phyloP scores from a whole-genome alignment of 2,329 filamentous ascomycete genomes.

The Alternaria sp. region DNA sequence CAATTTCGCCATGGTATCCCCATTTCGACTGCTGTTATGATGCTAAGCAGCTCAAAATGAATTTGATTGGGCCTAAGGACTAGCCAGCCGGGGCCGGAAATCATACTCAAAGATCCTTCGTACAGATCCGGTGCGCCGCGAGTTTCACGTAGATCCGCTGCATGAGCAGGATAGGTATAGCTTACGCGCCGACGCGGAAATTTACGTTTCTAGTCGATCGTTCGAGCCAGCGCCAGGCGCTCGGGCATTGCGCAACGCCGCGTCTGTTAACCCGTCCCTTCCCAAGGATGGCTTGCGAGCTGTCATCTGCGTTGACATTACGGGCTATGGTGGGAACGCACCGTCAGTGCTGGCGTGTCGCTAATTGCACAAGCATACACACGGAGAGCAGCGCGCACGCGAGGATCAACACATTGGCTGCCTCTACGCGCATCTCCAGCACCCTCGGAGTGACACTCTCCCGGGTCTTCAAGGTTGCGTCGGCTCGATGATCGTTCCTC shows the following conservation, averaged over 20 bases:
- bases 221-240: slow-evolving; percentile 47
- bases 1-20: slow-evolving; percentile 20
- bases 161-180: slow-evolving; percentile 41
- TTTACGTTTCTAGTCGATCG: slow-evolving; percentile 46
- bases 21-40: slow-evolving; percentile 18
- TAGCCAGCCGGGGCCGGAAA: slow-evolving; percentile 34
- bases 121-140: slow-evolving; percentile 44
- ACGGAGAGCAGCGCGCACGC: slow-evolving; percentile 30
- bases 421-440: slow-evolving; percentile 26
- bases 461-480: slow-evolving; percentile 26
- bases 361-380: slow-evolving; percentile 22
- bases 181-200: slow-evolving; percentile 44
- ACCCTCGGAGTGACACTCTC: slow-evolving; percentile 34
- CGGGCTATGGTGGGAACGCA: slow-evolving; percentile 27
- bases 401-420: slow-evolving; percentile 27
- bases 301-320: slow-evolving; percentile 25
- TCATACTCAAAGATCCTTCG: slow-evolving; percentile 43
- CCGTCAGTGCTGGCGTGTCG: slow-evolving; percentile 27
- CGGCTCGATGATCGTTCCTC: slow-evolving; percentile 39
- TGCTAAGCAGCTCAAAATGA: slow-evolving; percentile 9
- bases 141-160: slow-evolving; percentile 47
- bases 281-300: slow-evolving; percentile 24
- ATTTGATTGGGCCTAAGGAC: slow-evolving; percentile 31
- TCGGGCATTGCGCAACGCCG: slow-evolving; percentile 53
- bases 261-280: slow-evolving; percentile 35